These are phyloP conservation scores for Cladosporium oxysporum DNA, from an alignment of 2,329 filamentous ascomycete species.

Conservation along the genomic window DNA sequence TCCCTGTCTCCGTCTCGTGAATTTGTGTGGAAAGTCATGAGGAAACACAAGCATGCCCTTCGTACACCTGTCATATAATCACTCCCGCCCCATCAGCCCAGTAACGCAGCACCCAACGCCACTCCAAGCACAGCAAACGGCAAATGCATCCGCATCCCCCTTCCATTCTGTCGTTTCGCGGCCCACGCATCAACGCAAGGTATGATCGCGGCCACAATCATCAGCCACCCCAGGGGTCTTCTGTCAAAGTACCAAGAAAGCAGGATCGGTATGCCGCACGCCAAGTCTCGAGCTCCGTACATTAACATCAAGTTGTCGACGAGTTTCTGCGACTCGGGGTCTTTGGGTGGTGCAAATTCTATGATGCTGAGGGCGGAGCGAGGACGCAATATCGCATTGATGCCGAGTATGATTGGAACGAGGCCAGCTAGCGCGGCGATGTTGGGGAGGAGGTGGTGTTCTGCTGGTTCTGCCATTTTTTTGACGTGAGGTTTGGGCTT, in stretches of 20 bases:
- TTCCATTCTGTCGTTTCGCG: slow-evolving; percentile 9
- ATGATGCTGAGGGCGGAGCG: neutral
- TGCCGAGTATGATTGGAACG: slow-evolving; percentile 9
- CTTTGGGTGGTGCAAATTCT: neutral
- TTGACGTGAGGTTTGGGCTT: neutral
- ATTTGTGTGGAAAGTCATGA: neutral
- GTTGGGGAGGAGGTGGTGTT: slow-evolving; percentile 3
- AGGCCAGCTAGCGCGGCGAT: slow-evolving; percentile 14
- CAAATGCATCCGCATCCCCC: slow-evolving; percentile 21
- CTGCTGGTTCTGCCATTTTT: neutral
- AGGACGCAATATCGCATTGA: slow-evolving; percentile 10
- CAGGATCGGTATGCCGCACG: slow-evolving; percentile 13
- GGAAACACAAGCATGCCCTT: neutral
- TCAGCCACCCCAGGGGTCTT: slow-evolving; percentile 13
- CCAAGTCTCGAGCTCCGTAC: slow-evolving; percentile 20
- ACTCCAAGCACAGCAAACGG: slow-evolving; percentile 6
- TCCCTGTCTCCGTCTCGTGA: neutral
- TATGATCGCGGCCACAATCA: slow-evolving; percentile 10
- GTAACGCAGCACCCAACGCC: slow-evolving; percentile 10
- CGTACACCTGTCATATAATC: neutral
- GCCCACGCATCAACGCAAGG: slow-evolving; percentile 19
- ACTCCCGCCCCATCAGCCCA: neutral
- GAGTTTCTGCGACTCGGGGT: slow-evolving; percentile 2
- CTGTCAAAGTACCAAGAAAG: slow-evolving; percentile 20
- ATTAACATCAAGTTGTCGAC: slow-evolving; percentile 12